Conservation (phyloP, 257 asterid species). For the Lantana camara region DNA sequence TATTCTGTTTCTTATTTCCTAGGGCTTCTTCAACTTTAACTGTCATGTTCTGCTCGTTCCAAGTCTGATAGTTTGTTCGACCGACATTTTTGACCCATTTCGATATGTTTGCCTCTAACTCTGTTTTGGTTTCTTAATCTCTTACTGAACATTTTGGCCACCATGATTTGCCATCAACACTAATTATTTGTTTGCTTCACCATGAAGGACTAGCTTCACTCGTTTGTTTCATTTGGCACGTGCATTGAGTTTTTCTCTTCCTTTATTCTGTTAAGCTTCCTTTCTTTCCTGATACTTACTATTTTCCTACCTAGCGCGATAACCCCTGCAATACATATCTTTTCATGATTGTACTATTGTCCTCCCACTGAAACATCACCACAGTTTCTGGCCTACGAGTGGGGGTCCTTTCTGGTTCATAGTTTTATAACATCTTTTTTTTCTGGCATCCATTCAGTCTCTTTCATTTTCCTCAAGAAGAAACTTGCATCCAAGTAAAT, state of each 20-base stretch:
- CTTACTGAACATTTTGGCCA: background rate
- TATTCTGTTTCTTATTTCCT: slow-evolving; percentile 4
- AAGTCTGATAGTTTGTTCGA: background rate
- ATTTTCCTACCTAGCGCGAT: background rate
- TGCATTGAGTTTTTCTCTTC: background rate
- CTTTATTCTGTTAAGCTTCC: background rate
- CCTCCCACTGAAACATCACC: no score
- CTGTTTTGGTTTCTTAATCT: background rate
- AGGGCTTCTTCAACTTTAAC: slow-evolving; percentile 2
- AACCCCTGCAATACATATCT: background rate
- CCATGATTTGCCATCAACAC: background rate
- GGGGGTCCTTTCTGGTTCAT: background rate
- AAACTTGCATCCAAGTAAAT: background rate
- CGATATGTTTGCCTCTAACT: background rate
- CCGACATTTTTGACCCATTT: background rate
- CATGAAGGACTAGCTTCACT: background rate
- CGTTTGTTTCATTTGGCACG: background rate
- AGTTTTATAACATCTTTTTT: background rate
- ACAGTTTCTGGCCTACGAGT: no score
- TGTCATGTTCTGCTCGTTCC: background rate
- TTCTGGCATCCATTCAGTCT: background rate
- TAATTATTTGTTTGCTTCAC: background rate
- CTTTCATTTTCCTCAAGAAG: background rate
- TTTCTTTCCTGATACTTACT: background rate
- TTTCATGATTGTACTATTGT: background rate